Percentiles rank a stretch among this genome's conserved stretches.
These are phyloP conservation scores for Calophaca sinica DNA, from an alignment of 306 rosid genomes.

Conservation along the genomic window DNA sequence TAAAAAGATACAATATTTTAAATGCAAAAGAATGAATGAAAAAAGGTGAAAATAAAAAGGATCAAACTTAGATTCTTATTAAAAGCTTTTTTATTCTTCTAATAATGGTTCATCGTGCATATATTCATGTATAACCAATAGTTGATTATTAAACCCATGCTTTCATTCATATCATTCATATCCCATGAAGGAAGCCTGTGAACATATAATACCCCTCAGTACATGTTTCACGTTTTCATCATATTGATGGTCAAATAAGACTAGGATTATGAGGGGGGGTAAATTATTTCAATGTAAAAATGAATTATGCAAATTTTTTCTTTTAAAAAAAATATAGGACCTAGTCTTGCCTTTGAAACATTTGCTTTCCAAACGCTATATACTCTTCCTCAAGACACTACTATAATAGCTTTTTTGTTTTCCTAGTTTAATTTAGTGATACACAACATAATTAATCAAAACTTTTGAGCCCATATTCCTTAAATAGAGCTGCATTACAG, in stretches of 20 bases:
- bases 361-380: conserved; percentile 9
- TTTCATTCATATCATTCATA: neutral
- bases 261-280: neutral
- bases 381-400: neutral
- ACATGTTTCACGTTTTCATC: conserved; percentile 24
- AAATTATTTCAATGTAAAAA: neutral
- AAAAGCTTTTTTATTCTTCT: conserved; percentile 1
- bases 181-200: neutral
- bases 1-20: conserved; percentile 5
- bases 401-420: neutral
- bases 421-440: conserved; percentile 17
- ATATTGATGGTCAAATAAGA: neutral
- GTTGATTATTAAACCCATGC: conserved; percentile 4
- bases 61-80: neutral
- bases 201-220: neutral
- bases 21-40: neutral
- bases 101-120: conserved; percentile 4
- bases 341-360: neutral
- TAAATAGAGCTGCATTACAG: conserved; percentile 18
- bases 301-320: neutral
- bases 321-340: neutral
- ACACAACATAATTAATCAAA: neutral
- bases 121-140: conserved; percentile 6
- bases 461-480: neutral
- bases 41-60: neutral